Base-by-base conservation (phyloP, 2,329 filamentous ascomycete genomes). In the Zymoseptoria ardabiliae region DNA sequence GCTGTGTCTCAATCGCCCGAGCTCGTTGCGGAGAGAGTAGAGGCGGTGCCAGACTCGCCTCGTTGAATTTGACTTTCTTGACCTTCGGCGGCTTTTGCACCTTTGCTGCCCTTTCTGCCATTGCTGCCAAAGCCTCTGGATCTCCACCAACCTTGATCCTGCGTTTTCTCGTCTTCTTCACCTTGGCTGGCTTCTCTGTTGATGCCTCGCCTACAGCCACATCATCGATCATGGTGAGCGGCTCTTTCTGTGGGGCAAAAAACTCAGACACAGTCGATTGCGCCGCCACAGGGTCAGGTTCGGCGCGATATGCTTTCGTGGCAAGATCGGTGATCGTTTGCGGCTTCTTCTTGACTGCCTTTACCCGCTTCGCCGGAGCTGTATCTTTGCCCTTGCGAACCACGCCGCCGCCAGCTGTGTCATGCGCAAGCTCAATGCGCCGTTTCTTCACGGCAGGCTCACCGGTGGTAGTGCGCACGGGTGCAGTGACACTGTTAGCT, bases 281-380 rank as follows among this genome's bases (percentile, higher is more conserved):
- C 50, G 61, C 59, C 23, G 51, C 9, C 19, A 30, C 65, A 4
- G 53, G 58, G 48, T 55, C 67, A 28, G 70, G 64, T 51, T 65
- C 28, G 3, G 72, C 70, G 22, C 76, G 71, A 69, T 92, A 94
- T 4, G 85, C 84, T 11, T 89, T 86, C 1, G 86, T 93, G 10
- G 90, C 89, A 54, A 89, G 76, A 49, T 85, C 89, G 0, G 91
- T 96, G 58, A 96, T 86, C 0, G 90, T 95, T 49, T 84, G 85
- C 0, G 85, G 75, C 71, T 88, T 92, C 74, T 89, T 91, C 72
- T 84, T 85, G 3, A 80, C 75, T 4, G 78, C 51, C 54, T 66
- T 68, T 10, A 57, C 58, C 48, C 60, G 64, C 53, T 68, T 71
- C 75, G 30, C 64, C 48, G 49, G 19, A 20, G 57, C 25, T 19